Percentiles rank a stretch among this genome's conserved stretches.
Evolutionary conservation across 1,284 basidiomycete species (phyloP).

Genomic region (Phylloboletellus chloephorus): DNA sequence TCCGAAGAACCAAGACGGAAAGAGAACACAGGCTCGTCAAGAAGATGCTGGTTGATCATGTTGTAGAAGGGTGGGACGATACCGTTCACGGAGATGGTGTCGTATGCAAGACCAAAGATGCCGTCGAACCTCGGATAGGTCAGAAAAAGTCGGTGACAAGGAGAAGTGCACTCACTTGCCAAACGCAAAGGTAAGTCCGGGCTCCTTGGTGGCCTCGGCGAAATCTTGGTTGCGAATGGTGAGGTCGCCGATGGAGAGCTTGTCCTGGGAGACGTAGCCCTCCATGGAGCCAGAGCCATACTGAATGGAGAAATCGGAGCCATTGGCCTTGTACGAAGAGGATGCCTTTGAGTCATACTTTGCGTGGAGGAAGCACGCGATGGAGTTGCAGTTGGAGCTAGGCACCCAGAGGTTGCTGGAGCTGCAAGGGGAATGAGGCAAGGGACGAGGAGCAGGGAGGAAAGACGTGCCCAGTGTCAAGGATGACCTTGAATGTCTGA

Average conservation of each 20-base stretch:
- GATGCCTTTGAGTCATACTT: conserved; percentile 90
- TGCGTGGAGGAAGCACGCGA: conserved; percentile 95
- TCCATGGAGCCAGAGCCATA: conserved; percentile 98
- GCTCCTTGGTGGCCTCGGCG: conserved; percentile 95
- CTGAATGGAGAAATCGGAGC: conserved; percentile 85
- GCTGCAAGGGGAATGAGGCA: conserved; percentile 32
- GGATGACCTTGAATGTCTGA: conserved; percentile 83
- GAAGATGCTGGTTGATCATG: conserved; percentile 81
- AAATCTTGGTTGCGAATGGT: conserved; percentile 79
- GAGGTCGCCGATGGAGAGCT: conserved; percentile 81
- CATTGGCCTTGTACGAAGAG: conserved; percentile 89
- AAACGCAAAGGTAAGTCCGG: conserved; percentile 95
- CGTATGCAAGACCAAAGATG: conserved; percentile 92
- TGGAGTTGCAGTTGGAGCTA: conserved; percentile 82
- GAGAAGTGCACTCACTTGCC: conserved; percentile 76
- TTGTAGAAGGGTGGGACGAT: conserved; percentile 95
- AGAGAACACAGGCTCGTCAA: conserved; percentile 87
- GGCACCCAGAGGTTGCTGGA: conserved; percentile 96
- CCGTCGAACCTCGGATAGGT: conserved; percentile 75
- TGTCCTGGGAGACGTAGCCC: conserved; percentile 90
- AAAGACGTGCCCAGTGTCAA: conserved; percentile 68
- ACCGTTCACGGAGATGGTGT: conserved; percentile 94
- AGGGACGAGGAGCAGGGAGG: background rate
- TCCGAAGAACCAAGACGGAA: conserved; percentile 92
- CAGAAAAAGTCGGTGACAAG: conserved; percentile 1